Conservation (phyloP, 768 basidiomycete species). For the Collybia mongolica region DNA sequence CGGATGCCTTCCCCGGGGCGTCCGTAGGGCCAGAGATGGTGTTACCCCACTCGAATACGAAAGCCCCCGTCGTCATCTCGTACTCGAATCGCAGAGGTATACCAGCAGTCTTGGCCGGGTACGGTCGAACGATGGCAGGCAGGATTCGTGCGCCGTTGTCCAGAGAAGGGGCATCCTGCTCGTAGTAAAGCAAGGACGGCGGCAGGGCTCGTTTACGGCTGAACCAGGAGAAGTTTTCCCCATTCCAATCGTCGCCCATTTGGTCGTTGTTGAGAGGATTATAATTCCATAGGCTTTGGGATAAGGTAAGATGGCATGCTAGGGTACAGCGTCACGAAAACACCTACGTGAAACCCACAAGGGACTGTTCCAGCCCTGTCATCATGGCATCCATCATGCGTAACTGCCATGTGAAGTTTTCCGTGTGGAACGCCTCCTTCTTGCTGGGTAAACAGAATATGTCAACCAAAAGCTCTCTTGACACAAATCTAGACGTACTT, state of each 20-base stretch:
- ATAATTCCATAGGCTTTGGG: constrained; percentile 86
- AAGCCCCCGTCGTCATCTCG: constrained; percentile 71
- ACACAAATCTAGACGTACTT: constrained; percentile 60
- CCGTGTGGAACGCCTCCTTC: constrained; percentile 66
- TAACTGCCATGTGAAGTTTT: constrained; percentile 79
- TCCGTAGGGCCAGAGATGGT: constrained; percentile 18
- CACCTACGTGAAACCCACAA: constrained; percentile 85
- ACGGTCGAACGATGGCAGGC: constrained; percentile 80
- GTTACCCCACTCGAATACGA: constrained; percentile 64
- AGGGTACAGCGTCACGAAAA: neutral
- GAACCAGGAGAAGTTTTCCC: constrained; percentile 98
- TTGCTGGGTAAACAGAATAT: constrained; percentile 40
- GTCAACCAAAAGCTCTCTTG: neutral
- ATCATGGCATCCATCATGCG: constrained; percentile 96
- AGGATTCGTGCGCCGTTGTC: constrained; percentile 85
- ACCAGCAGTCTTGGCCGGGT: constrained; percentile 88
- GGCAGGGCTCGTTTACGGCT: constrained; percentile 58
- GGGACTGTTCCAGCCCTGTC: constrained; percentile 71
- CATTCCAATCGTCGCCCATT: constrained; percentile 89
- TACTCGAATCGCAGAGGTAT: constrained; percentile 74
- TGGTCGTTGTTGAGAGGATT: constrained; percentile 83
- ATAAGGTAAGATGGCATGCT: neutral
- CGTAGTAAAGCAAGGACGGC: constrained; percentile 49
- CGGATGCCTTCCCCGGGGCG: constrained; percentile 10
- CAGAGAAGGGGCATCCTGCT: constrained; percentile 64